phyloP scores from a whole-genome alignment of 768 basidiomycete species.

The Pholiota conissans region DNA sequence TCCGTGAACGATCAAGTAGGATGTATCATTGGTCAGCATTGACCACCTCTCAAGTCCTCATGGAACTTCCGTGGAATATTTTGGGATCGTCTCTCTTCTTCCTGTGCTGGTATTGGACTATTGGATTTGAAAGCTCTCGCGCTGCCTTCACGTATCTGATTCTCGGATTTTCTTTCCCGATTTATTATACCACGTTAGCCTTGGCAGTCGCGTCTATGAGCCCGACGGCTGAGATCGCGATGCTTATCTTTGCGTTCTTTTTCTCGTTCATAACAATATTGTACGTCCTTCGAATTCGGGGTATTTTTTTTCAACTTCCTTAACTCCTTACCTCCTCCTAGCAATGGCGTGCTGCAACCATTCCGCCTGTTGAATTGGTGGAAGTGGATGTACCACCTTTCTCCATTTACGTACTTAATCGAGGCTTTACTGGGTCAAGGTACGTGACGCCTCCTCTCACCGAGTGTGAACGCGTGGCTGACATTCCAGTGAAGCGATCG shows the following conservation, averaged over 20 bases:
- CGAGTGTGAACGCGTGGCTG: slow-evolving; percentile 23
- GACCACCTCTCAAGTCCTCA: slow-evolving; percentile 52
- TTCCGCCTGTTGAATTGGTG: slow-evolving; percentile 64
- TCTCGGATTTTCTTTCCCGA: slow-evolving; percentile 54
- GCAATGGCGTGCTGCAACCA: slow-evolving; percentile 70
- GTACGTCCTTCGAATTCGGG: slow-evolving; percentile 33
- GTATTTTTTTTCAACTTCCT: no score
- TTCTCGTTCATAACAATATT: slow-evolving; percentile 67
- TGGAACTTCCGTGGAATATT: slow-evolving; percentile 68
- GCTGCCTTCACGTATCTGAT: slow-evolving; percentile 62
- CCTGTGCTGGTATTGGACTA: slow-evolving; percentile 75
- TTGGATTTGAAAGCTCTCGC: slow-evolving; percentile 54
- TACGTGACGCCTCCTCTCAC: slow-evolving; percentile 16
- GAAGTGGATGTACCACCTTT: slow-evolving; percentile 67
- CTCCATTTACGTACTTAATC: slow-evolving; percentile 53
- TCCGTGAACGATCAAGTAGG: slow-evolving; percentile 63
- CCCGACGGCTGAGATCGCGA: slow-evolving; percentile 59
- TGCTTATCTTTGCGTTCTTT: slow-evolving; percentile 54
- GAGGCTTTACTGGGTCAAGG: slow-evolving; percentile 51
- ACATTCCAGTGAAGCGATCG: slow-evolving; percentile 45
- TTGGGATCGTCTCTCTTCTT: slow-evolving; percentile 61
- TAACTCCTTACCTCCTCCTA: no score
- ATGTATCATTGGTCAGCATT: slow-evolving; percentile 70
- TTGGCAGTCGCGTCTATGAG: slow-evolving; percentile 62
- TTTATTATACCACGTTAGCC: slow-evolving; percentile 66